Evolutionary conservation across 495 filamentous ascomycete species (phyloP).

Genomic region (Pseudomonodictys pantanalensis): DNA sequence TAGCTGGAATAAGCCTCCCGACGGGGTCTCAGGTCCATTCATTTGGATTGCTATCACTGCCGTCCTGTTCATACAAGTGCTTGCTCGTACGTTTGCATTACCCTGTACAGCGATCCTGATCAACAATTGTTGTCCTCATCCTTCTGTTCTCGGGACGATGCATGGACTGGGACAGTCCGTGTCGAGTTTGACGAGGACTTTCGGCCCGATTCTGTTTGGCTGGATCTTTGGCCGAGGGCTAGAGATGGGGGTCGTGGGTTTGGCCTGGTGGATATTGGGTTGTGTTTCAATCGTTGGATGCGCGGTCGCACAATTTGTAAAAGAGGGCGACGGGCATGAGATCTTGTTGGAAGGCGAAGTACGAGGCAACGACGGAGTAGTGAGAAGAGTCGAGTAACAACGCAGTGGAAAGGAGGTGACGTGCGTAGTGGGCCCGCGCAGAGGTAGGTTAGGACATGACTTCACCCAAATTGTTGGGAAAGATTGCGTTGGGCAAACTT

Average conservation of each 20-base stretch:
- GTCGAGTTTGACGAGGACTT: constrained; percentile 55
- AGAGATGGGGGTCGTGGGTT: constrained; percentile 61
- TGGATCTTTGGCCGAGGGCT: constrained; percentile 63
- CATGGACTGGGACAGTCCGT: constrained; percentile 69
- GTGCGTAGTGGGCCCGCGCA: too few relatives aligned
- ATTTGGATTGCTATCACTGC: constrained; percentile 62
- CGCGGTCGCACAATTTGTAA: constrained; percentile 62
- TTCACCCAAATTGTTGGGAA: too few relatives aligned
- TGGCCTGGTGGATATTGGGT: constrained; percentile 70
- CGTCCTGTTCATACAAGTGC: constrained; percentile 65
- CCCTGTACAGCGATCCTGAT: constrained; percentile 67
- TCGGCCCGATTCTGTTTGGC: constrained; percentile 66
- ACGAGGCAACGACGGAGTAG: constrained; percentile 1
- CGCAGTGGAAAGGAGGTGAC: not conserved
- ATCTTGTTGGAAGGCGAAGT: constrained; percentile 42
- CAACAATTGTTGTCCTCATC: constrained; percentile 64
- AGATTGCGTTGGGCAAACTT: too few relatives aligned
- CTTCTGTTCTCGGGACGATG: constrained; percentile 62
- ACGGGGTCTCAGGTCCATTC: constrained; percentile 56
- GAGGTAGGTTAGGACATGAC: too few relatives aligned
- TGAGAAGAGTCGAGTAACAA: constrained; percentile 2
- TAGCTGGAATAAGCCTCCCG: constrained; percentile 31
- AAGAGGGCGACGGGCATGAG: constrained; percentile 58
- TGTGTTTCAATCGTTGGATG: constrained; percentile 60
- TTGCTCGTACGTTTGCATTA: constrained; percentile 68